Base-by-base conservation (phyloP, 345 rosid genomes). In the Odontarrhena argentea region DNA sequence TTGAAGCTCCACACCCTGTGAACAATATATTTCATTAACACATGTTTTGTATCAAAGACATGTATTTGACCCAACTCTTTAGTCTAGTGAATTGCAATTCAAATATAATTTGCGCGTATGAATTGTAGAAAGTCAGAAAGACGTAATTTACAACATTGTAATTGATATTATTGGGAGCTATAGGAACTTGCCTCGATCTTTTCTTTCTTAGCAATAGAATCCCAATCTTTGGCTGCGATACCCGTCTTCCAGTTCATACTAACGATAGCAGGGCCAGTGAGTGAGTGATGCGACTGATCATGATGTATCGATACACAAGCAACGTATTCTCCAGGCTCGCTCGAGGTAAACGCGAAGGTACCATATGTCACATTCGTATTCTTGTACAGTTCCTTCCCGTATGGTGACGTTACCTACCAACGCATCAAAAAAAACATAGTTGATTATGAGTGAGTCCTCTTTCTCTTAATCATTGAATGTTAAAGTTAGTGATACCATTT, bases 271-370 rank as follows among this genome's bases (percentile, higher is more conserved):
- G 63, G 37, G 45, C 8, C 46, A 7, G 60, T 66, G 45, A 25
- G 3, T 26, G 73, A 22, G 61, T 74, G 59, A 60, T 74, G 73
- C 15, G 68, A 12, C 13, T 74, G 73, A 30, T 67, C 72, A 6
- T 60, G 73, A 53, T 74, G 67, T 63, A 74, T 36, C 2, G 63
- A 8, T 51, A 74, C 45, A 60, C 98, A 92, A 67, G 91, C 93
- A 62, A 80, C 2, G 75, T 86, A 83, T 77, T 76, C 75, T 71
- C 98, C 98, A n/a, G 70, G 69, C 80, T 87, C 96, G 2, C 54
- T 50, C 8, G 96, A 79, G 15, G 96, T 89, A 62, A 92, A 92
- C 41, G 93, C 96, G 85, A 82, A 85, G n/a, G 71, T 79, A 69
- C 93, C 96, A 11, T 79, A 65, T 37, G 96, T 85, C 41, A 67